Conservation (phyloP, 2,329 filamentous ascomycete species). For the Bertia moriformis region DNA sequence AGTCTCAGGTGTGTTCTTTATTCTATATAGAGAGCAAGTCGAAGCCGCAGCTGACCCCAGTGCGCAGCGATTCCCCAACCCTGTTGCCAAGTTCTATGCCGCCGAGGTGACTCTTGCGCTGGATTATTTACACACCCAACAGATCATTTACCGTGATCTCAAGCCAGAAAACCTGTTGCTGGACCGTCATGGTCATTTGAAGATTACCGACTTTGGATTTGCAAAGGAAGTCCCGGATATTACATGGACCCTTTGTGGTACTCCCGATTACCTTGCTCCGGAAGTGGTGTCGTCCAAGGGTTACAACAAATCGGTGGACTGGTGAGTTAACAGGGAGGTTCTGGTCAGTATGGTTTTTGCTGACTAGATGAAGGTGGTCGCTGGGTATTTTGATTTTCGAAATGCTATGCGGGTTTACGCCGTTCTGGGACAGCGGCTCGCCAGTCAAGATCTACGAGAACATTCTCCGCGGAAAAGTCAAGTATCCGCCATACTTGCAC, state of each 20-base stretch:
- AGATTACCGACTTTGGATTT: constrained; percentile 97
- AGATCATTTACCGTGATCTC: constrained; percentile 95
- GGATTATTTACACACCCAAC: constrained; percentile 84
- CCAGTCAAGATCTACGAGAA: constrained; percentile 99
- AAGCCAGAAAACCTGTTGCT: constrained; percentile 90
- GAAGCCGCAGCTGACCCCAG: too few species aligned
- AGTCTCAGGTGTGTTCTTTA: constrained; percentile 59
- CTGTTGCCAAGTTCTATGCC: constrained; percentile 97
- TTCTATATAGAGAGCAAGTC: background rate
- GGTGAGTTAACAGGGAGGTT: constrained; percentile 45
- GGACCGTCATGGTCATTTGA: constrained; percentile 83
- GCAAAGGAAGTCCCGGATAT: constrained; percentile 97
- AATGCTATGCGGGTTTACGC: constrained; percentile 97
- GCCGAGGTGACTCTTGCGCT: constrained; percentile 91
- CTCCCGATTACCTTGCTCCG: constrained; percentile 89
- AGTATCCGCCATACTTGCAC: constrained; percentile 92
- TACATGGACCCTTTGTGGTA: constrained; percentile 96
- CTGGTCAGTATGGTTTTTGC: too few species aligned
- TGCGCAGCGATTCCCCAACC: constrained; percentile 86
- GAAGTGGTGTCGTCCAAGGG: constrained; percentile 99
- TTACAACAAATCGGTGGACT: constrained; percentile 98
- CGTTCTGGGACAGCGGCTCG: constrained; percentile 95
- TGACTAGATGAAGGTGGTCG: constrained; percentile 62
- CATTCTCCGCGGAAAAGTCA: constrained; percentile 87
- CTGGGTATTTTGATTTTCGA: constrained; percentile 96